Percentiles rank a stretch among this genome's conserved stretches.
These are phyloP conservation scores for Dactylonectria estremocensis DNA, from an alignment of 2,329 filamentous ascomycete species.

Conservation along the genomic window DNA sequence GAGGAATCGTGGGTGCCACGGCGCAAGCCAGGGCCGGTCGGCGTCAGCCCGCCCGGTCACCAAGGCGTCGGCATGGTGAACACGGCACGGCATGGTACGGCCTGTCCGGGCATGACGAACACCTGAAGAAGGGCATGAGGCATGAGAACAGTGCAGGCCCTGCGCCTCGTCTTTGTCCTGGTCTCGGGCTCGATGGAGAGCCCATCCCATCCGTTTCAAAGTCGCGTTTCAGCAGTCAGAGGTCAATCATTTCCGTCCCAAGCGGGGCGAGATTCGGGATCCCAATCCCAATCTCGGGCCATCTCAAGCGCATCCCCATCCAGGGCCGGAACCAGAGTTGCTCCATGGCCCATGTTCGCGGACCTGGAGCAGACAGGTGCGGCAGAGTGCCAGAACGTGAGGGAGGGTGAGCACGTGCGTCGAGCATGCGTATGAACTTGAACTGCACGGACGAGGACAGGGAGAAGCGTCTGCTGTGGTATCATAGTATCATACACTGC, in stretches of 20 bases:
- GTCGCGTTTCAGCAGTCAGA: slow-evolving; percentile 43
- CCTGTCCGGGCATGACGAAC: slow-evolving; percentile 32
- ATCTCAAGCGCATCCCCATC: slow-evolving; percentile 10
- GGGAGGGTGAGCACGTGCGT: background rate
- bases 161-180: slow-evolving; percentile 21
- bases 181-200: slow-evolving; percentile 23
- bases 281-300: slow-evolving; percentile 26
- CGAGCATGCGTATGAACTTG: background rate
- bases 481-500: background rate
- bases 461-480: slow-evolving; percentile 5
- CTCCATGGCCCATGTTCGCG: background rate
- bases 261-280: slow-evolving; percentile 42
- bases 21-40: slow-evolving; percentile 19
- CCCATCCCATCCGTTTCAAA: slow-evolving; percentile 45
- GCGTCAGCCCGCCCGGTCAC: slow-evolving; percentile 4
- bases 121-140: slow-evolving; percentile 14
- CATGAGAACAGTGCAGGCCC: slow-evolving; percentile 18
- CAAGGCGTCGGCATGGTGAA: slow-evolving; percentile 6
- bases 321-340: slow-evolving; percentile 4
- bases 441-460: background rate
- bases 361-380: background rate
- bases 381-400: slow-evolving; percentile 1
- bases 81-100: slow-evolving; percentile 11
- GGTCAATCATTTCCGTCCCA: slow-evolving; percentile 30
- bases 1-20: slow-evolving; percentile 5